Evolutionary conservation across 2,329 filamentous ascomycete genomes (phyloP).

Genomic region (Aspergillus uvarum): DNA sequence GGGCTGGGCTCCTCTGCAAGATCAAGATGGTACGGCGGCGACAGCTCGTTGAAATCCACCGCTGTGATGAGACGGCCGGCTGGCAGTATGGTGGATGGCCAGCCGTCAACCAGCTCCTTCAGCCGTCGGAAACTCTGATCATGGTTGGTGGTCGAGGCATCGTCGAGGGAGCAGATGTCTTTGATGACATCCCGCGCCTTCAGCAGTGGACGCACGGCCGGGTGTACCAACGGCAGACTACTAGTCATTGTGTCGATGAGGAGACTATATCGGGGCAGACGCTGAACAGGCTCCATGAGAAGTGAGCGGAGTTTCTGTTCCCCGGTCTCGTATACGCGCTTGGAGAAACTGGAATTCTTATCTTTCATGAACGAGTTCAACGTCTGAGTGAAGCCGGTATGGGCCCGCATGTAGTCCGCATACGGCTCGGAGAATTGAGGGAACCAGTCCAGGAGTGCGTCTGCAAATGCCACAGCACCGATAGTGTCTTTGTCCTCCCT

Average conservation of each 20-base stretch:
- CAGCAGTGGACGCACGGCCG: slow-evolving; percentile 77
- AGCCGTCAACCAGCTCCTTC: slow-evolving; percentile 72
- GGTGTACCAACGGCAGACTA: slow-evolving; percentile 80
- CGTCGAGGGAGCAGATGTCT: slow-evolving; percentile 92
- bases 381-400: slow-evolving; percentile 79
- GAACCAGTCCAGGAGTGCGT: slow-evolving; percentile 84
- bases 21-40: slow-evolving; percentile 65
- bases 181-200: slow-evolving; percentile 91
- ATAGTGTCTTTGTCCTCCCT: slow-evolving; percentile 64
- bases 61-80: slow-evolving; percentile 77
- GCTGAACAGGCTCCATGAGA: slow-evolving; percentile 93
- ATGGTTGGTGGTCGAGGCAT: slow-evolving; percentile 64
- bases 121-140: slow-evolving; percentile 72
- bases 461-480: slow-evolving; percentile 75
- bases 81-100: slow-evolving; percentile 71
- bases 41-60: slow-evolving; percentile 74
- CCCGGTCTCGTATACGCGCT: slow-evolving; percentile 75
- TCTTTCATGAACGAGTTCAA: slow-evolving; percentile 75
- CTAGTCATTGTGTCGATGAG: slow-evolving; percentile 94
- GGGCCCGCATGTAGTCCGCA: slow-evolving; percentile 86
- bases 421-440: slow-evolving; percentile 90
- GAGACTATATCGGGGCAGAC: slow-evolving; percentile 88
- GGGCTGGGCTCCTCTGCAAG: slow-evolving; percentile 48
- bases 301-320: slow-evolving; percentile 89
- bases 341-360: slow-evolving; percentile 77